Evolutionary conservation across 441 rosid genomes (phyloP).

Genomic region (Rhodomyrtus psidioides): DNA sequence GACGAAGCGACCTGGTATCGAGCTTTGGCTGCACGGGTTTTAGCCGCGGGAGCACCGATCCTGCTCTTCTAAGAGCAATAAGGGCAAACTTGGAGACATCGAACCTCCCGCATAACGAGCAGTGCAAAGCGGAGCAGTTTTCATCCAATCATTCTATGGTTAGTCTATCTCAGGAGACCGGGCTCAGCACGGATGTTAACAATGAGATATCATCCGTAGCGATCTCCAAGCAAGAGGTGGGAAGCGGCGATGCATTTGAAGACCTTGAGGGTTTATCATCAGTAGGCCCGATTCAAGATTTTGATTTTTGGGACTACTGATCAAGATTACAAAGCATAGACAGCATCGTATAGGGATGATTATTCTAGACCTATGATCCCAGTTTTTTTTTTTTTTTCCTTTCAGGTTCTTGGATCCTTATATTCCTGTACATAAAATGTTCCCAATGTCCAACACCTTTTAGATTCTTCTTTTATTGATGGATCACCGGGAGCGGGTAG

Average conservation of each 20-base stretch:
- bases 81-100: conserved; percentile 1
- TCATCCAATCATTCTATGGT: conserved; percentile 54
- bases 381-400: background rate
- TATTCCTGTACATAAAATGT: background rate
- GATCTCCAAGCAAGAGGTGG: conserved; percentile 25
- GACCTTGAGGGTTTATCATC: conserved; percentile 17
- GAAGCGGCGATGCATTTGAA: conserved; percentile 24
- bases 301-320: conserved; percentile 41
- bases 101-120: background rate
- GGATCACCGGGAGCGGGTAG: background rate
- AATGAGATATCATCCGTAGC: conserved; percentile 57
- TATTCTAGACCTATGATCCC: background rate
- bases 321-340: background rate
- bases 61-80: conserved; percentile 11
- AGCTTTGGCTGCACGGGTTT: conserved; percentile 4
- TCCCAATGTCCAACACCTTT: background rate
- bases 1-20: background rate
- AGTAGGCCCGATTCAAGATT: conserved; percentile 26
- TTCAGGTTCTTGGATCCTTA: background rate
- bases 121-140: conserved; percentile 58
- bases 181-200: conserved; percentile 71
- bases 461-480: background rate
- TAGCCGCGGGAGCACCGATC: background rate
- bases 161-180: conserved; percentile 76
- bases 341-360: background rate